A percentile compares a stretch with the other conserved stretches of the same genome.
These are phyloP conservation scores for Paramecium tetraurelia DNA, from an alignment of 73 alveolate genomes.

Conservation along the genomic window DNA sequence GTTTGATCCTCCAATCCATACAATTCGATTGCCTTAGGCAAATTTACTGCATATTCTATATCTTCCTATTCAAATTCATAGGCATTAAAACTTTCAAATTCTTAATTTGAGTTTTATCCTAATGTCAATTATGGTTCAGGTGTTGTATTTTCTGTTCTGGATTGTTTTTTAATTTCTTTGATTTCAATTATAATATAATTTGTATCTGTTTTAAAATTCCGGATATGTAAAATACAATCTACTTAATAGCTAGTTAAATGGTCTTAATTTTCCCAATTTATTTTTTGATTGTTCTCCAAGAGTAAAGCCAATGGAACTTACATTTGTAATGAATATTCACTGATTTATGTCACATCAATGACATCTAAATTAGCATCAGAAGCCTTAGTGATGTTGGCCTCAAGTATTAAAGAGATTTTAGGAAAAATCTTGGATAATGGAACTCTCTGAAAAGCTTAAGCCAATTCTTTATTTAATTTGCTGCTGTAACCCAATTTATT, in stretches of 20 bases:
- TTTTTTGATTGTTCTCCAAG: background rate
- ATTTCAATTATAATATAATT: background rate
- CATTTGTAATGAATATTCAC: background rate
- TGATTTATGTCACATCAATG: background rate
- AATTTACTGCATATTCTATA: background rate
- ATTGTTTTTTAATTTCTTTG: background rate
- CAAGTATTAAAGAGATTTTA: background rate
- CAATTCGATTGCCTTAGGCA: background rate
- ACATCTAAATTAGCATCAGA: background rate
- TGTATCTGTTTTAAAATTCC: background rate
- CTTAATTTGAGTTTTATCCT: background rate
- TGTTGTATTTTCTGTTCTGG: constrained; percentile 1
- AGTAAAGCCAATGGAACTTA: background rate
- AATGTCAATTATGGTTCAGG: background rate
- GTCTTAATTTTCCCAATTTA: constrained; percentile 9
- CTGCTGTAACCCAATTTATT: background rate
- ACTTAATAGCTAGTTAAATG: background rate
- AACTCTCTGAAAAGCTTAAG: background rate
- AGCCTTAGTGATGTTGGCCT: background rate
- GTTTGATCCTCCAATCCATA: background rate
- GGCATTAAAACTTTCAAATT: background rate
- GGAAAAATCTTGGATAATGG: background rate
- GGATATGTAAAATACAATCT: background rate
- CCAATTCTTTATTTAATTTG: background rate
- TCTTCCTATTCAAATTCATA: background rate